Evolutionary conservation across 2,329 filamentous ascomycete species (phyloP).

Genomic region (Waltergamsia citrina): DNA sequence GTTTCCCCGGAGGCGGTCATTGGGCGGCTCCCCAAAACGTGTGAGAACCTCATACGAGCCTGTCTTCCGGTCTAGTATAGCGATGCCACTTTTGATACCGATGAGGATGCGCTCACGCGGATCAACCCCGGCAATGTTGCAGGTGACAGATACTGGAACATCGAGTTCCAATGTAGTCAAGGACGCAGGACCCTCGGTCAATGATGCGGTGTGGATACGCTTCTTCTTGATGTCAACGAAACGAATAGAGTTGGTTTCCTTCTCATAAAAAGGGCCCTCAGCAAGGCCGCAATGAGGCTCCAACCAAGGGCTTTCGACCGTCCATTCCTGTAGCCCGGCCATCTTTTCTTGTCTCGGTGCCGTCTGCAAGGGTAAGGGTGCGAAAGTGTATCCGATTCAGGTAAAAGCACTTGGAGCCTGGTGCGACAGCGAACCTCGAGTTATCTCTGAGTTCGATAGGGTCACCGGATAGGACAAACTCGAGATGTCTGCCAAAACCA

Average conservation of each 20-base stretch:
- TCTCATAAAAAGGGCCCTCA: conserved; percentile 68
- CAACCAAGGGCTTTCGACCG: conserved; percentile 45
- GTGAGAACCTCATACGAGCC: conserved; percentile 44
- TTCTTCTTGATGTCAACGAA: conserved; percentile 79
- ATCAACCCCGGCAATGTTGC: conserved; percentile 63
- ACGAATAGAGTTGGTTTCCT: conserved; percentile 53
- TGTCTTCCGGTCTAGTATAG: conserved; percentile 59
- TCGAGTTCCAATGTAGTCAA: conserved; percentile 50
- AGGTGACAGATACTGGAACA: conserved; percentile 56
- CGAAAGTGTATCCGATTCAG: too few species aligned
- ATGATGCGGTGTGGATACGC: conserved; percentile 61
- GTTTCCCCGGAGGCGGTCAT: conserved; percentile 58
- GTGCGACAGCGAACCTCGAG: too few species aligned
- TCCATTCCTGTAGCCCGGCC: conserved; percentile 42
- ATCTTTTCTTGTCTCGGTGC: too few species aligned
- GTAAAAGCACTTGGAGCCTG: too few species aligned
- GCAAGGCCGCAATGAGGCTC: conserved; percentile 55
- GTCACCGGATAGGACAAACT: too few species aligned
- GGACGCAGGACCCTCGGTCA: conserved; percentile 52
- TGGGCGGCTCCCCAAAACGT: conserved; percentile 31
- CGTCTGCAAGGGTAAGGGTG: too few species aligned
- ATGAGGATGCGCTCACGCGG: conserved; percentile 59
- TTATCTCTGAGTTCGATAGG: too few species aligned
- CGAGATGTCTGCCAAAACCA: too few species aligned
- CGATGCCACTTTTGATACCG: conserved; percentile 73